Evolutionary conservation across 192 early-diverging fungal genomes (phyloP).

Genomic region (Mortierella alpina): DNA sequence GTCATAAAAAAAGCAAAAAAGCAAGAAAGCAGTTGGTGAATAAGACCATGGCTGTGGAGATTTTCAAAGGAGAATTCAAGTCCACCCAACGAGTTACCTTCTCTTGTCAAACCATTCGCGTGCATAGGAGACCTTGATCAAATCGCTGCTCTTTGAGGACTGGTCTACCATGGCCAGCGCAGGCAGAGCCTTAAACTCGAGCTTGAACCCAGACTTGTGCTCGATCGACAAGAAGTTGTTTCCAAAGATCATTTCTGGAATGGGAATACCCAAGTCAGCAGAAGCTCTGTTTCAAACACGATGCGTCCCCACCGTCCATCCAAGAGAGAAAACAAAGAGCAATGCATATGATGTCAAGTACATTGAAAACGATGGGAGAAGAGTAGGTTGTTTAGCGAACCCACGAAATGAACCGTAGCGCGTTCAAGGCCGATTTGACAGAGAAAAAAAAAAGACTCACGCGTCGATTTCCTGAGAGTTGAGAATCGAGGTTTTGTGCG

Average conservation of each 20-base stretch:
- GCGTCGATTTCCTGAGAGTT: slow-evolving; percentile 67
- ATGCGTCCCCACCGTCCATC: not conserved
- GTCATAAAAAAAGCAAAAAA: not conserved
- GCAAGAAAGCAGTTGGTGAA: not conserved
- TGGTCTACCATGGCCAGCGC: slow-evolving; percentile 81
- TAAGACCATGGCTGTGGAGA: too few species aligned
- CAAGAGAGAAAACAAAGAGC: too few species aligned
- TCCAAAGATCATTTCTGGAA: slow-evolving; percentile 98
- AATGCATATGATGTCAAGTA: too few species aligned
- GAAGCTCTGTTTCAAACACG: slow-evolving; percentile 46
- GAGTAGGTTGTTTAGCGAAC: not conserved
- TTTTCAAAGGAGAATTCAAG: not conserved
- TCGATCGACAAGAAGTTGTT: slow-evolving; percentile 77
- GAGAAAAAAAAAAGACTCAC: slow-evolving; percentile 34
- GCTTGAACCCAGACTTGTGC: slow-evolving; percentile 64
- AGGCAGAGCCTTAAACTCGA: slow-evolving; percentile 76
- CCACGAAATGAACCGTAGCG: too few species aligned
- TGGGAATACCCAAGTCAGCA: slow-evolving; percentile 72
- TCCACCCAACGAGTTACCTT: slow-evolving; percentile 58
- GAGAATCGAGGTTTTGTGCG: slow-evolving; percentile 62
- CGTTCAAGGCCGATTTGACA: too few species aligned
- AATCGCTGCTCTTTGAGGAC: slow-evolving; percentile 70
- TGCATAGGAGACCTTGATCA: slow-evolving; percentile 87
- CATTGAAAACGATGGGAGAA: not conserved
- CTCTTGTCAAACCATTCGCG: slow-evolving; percentile 84